These are phyloP conservation scores for Dichomitus squalens DNA, from an alignment of 1,284 basidiomycete species.

Conservation along the genomic window DNA sequence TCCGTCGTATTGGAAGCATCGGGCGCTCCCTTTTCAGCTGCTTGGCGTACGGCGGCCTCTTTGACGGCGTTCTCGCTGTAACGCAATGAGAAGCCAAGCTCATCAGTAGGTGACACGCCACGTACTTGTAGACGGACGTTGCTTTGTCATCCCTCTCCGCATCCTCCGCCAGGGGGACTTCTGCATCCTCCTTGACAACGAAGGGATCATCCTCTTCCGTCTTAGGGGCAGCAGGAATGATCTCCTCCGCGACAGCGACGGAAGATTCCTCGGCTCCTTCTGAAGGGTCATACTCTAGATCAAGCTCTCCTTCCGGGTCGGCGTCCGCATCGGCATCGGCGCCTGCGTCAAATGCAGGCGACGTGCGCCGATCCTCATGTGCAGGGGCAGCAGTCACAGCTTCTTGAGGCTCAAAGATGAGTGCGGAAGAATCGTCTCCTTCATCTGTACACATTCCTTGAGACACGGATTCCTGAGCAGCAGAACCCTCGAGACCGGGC, in stretches of 20 bases:
- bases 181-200: background rate
- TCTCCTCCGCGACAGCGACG: background rate
- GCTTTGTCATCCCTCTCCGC: background rate
- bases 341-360: constrained; percentile 18
- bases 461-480: background rate
- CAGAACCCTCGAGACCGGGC: background rate
- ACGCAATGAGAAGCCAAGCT: too few relatives aligned
- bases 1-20: background rate
- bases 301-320: constrained; percentile 39
- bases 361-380: background rate
- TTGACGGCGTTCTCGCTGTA: background rate
- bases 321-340: constrained; percentile 21
- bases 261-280: constrained; percentile 1
- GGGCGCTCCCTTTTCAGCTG: background rate
- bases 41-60: background rate
- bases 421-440: background rate
- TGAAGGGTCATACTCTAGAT: constrained; percentile 32
- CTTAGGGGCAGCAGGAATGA: background rate
- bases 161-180: background rate
- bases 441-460: background rate
- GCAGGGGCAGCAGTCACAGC: background rate
- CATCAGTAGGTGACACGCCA: background rate
- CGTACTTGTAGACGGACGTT: background rate
- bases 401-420: background rate
- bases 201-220: background rate